A percentile compares a stretch with the other conserved stretches of the same genome.
phyloP scores from a whole-genome alignment of 192 early-diverging fungal species.

The Entomortierella parvispora region DNA sequence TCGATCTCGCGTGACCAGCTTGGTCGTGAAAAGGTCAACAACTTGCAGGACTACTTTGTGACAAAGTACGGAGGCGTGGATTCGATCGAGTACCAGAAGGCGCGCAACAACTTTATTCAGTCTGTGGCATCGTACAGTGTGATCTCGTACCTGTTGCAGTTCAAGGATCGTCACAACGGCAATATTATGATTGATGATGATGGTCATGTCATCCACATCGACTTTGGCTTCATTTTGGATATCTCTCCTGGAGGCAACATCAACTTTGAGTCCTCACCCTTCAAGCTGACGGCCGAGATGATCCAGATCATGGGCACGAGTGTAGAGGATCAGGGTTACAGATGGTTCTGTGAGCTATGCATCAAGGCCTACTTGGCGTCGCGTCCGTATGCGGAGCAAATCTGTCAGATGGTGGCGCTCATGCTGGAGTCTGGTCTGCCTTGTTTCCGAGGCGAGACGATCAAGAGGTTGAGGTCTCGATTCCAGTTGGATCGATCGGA shows the following conservation, averaged over 20 bases:
- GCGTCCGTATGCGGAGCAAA: constrained; percentile 91
- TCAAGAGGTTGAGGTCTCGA: constrained; percentile 82
- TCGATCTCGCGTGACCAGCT: constrained; percentile 98
- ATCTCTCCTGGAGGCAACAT: constrained; percentile 97
- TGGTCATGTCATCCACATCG: constrained; percentile 98
- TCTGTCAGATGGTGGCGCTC: constrained; percentile 87
- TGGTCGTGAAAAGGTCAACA: constrained; percentile 98
- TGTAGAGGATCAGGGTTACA: constrained; percentile 80
- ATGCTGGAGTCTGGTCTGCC: constrained; percentile 98
- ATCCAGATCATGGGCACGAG: constrained; percentile 97
- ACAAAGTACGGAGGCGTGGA: constrained; percentile 92
- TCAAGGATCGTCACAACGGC: constrained; percentile 99
- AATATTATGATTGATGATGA: constrained; percentile 99
- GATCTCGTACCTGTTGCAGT: constrained; percentile 93
- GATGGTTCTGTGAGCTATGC: constrained; percentile 89
- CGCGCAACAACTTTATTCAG: constrained; percentile 92
- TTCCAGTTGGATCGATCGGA: constrained; percentile 94
- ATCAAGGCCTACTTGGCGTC: constrained; percentile 93
- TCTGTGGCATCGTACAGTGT: constrained; percentile 96
- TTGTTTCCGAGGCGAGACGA: constrained; percentile 97
- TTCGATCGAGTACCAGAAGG: constrained; percentile 85
- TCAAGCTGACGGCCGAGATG: constrained; percentile 98
- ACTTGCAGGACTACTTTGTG: constrained; percentile 94
- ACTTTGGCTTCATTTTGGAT: constrained; percentile 99
- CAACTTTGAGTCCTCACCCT: constrained; percentile 94